Evolutionary conservation across 1,139 yeast species (phyloP), one percentile per base, ranked within the genome.

Genomic region (Suhomyces choctaworum): DNA sequence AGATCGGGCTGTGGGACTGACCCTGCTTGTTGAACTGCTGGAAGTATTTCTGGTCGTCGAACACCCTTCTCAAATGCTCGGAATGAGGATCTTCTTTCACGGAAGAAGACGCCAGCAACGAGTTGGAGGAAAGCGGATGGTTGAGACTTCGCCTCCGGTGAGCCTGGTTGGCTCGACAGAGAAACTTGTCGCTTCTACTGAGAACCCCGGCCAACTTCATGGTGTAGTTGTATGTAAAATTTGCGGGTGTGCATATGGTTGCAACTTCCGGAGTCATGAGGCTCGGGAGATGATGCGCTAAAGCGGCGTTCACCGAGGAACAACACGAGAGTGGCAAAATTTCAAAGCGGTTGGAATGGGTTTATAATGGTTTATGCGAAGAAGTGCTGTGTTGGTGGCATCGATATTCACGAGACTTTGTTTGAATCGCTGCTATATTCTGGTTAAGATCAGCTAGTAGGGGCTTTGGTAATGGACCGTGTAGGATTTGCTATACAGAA

Each of bases 31-130:
- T 64, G 54, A 70, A 68, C 20, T 52, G 51, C 20, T 56, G 51
- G 44, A 63, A 76, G 46, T 64, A 73, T 29, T 56, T 58, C 23
- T 63, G 66, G 45, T 73, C 70, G 45, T 76, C 81, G 46, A 76
- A 76, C 3, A 75, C 66, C 37, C 51, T 54, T 12, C 60, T 52
- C 13, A 72, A 44, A 25, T 48, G 52, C 17, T 22, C 25, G 19
- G 38, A 34, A 11, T 37, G 26, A 5, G 34, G 25, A 21, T 36
- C 40, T 26, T 36, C 40, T 7, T 15, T 16, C 9, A 22, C 13
- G 21, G 12, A 4, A 6, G 22, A 11, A 2, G 15, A 14, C 5
- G n/a, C 19, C 21, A 14, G 25, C 9, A 25, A 25, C 10, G 11
- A 14, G 16, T 15, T 19, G 19, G 28, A 12, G 6, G 21, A 21